Percentiles rank a stretch among this genome's conserved stretches.
Conservation (phyloP, 1,284 basidiomycete species). For the Blastosporella zonata region DNA sequence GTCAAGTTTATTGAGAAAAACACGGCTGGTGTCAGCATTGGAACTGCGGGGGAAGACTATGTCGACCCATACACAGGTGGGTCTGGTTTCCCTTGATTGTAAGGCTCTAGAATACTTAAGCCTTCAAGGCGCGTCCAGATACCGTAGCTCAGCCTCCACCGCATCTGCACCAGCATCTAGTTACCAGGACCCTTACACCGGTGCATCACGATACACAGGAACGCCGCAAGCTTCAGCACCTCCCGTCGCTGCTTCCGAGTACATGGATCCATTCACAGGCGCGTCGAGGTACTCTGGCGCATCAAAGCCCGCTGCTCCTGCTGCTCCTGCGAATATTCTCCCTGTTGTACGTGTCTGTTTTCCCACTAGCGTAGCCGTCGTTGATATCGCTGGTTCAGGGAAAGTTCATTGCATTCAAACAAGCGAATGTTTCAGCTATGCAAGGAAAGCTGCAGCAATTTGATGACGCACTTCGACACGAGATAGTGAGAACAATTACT, state of each 20-base stretch:
- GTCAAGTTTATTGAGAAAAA: slow-evolving; percentile 95
- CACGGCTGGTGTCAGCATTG: slow-evolving; percentile 73
- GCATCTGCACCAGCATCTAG: slow-evolving; percentile 25
- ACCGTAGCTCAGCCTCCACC: slow-evolving; percentile 41
- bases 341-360: slow-evolving; percentile 51
- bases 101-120: neutral
- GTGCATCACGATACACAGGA: slow-evolving; percentile 57
- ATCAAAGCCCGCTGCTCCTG: slow-evolving; percentile 24
- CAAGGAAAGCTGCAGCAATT: slow-evolving; percentile 82
- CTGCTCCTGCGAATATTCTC: slow-evolving; percentile 40
- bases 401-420: slow-evolving; percentile 73
- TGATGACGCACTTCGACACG: slow-evolving; percentile 66
- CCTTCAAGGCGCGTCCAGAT: slow-evolving; percentile 54
- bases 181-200: slow-evolving; percentile 72
- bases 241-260: slow-evolving; percentile 26
- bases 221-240: slow-evolving; percentile 25
- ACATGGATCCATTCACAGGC: slow-evolving; percentile 72
- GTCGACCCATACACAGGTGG: slow-evolving; percentile 91
- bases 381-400: slow-evolving; percentile 30
- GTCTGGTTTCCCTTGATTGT: slow-evolving; percentile 12
- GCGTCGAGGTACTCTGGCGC: slow-evolving; percentile 56
- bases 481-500: slow-evolving; percentile 49
- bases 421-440: slow-evolving; percentile 87
- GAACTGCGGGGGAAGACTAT: slow-evolving; percentile 53
- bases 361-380: neutral